These are phyloP conservation scores for Lactarius sanguifluus DNA, from an alignment of 768 basidiomycete species.

Conservation along the genomic window DNA sequence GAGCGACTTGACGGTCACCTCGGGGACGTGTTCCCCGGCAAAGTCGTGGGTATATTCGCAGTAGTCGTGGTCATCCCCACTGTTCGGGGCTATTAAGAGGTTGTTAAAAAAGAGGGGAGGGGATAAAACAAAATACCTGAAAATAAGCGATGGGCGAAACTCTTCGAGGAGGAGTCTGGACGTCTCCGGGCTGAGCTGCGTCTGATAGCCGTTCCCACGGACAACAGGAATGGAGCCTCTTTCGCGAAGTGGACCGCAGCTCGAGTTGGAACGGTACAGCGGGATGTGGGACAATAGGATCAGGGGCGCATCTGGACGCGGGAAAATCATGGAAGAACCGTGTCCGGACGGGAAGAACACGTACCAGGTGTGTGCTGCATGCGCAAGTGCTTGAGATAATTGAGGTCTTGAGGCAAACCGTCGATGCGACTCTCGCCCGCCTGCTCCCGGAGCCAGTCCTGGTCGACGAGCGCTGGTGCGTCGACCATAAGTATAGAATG, in stretches of 20 bases:
- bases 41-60: conserved; percentile 70
- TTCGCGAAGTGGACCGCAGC: conserved; percentile 81
- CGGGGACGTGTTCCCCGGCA: conserved; percentile 45
- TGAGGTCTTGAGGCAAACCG: conserved; percentile 42
- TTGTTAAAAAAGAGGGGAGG: background rate
- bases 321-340: background rate
- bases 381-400: conserved; percentile 10
- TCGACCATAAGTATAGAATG: conserved; percentile 75
- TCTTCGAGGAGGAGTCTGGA: conserved; percentile 64
- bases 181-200: conserved; percentile 67
- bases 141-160: conserved; percentile 65
- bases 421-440: conserved; percentile 42
- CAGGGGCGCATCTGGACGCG: conserved; percentile 14
- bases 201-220: conserved; percentile 80
- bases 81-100: conserved; percentile 33
- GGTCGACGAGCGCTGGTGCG: conserved; percentile 70
- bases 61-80: conserved; percentile 95
- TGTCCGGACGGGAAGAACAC: background rate
- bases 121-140: conserved; percentile 54
- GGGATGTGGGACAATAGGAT: conserved; percentile 77
- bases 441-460: conserved; percentile 55
- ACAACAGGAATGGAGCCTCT: conserved; percentile 70
- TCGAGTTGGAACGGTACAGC: conserved; percentile 64
- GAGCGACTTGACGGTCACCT: conserved; percentile 87
- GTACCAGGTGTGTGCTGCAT: background rate